Percentiles rank a stretch among this genome's conserved stretches.
phyloP scores from a whole-genome alignment of 2,329 filamentous ascomycete species.

The Aspergillus niger region DNA sequence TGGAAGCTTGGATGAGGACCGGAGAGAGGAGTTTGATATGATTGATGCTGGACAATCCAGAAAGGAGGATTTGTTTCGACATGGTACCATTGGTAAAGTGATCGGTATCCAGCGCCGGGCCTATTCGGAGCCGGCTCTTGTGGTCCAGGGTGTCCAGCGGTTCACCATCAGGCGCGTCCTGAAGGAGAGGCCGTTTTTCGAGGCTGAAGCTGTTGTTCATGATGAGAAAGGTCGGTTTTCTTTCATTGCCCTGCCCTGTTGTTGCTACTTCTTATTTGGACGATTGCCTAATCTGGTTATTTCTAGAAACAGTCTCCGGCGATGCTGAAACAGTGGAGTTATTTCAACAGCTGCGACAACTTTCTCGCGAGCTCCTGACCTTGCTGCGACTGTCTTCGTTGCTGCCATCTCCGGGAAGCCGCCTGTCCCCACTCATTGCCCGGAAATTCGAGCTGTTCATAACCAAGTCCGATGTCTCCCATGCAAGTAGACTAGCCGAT shows the following conservation, averaged over 20 bases:
- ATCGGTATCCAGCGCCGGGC: slow-evolving; percentile 74
- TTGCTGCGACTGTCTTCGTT: slow-evolving; percentile 82
- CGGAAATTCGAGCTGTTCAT: slow-evolving; percentile 87
- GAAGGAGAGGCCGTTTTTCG: slow-evolving; percentile 81
- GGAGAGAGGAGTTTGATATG: slow-evolving; percentile 48
- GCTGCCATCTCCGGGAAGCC: slow-evolving; percentile 69
- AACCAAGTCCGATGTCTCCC: slow-evolving; percentile 73
- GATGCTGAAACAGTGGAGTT: slow-evolving; percentile 68
- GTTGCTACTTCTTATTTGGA: background rate
- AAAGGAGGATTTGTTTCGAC: slow-evolving; percentile 76
- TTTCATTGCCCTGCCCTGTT: too few species aligned
- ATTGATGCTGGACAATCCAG: slow-evolving; percentile 62
- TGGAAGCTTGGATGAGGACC: slow-evolving; percentile 54
- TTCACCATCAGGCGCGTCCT: slow-evolving; percentile 73
- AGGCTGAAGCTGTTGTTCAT: slow-evolving; percentile 73
- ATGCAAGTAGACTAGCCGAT: slow-evolving; percentile 85
- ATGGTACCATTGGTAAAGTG: slow-evolving; percentile 79
- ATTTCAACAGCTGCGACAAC: slow-evolving; percentile 78
- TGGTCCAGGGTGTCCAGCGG: slow-evolving; percentile 82
- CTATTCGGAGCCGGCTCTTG: slow-evolving; percentile 74
- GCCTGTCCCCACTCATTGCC: slow-evolving; percentile 80
- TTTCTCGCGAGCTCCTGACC: slow-evolving; percentile 83
- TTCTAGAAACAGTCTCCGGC: slow-evolving; percentile 44
- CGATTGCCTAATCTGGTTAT: background rate
- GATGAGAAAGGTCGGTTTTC: slow-evolving; percentile 65